Evolutionary conservation across 768 basidiomycete genomes (phyloP).

Genomic region (Gloeostereum incarnatum): DNA sequence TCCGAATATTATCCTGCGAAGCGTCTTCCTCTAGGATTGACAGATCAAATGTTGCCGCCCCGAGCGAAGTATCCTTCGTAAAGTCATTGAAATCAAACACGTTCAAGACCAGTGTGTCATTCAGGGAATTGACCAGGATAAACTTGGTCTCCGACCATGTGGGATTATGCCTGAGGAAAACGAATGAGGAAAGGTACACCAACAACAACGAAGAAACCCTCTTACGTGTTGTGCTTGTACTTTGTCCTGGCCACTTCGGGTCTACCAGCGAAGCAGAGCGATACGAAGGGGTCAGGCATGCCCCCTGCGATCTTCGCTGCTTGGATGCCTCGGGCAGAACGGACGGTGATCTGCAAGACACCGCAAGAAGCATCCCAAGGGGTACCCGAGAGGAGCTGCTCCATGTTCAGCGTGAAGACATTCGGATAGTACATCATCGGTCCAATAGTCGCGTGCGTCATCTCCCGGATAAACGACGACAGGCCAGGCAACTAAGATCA

Average conservation of each 20-base stretch:
- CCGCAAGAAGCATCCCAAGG: conserved; percentile 91
- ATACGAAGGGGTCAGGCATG: conserved; percentile 86
- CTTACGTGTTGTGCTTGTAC: conserved; percentile 66
- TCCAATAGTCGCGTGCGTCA: conserved; percentile 77
- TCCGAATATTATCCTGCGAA: conserved; percentile 59
- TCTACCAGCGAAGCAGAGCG: conserved; percentile 70
- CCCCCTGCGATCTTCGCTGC: conserved; percentile 90
- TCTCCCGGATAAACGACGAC: conserved; percentile 83
- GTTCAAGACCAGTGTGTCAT: conserved; percentile 64
- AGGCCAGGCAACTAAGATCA: conserved; percentile 71
- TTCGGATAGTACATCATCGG: conserved; percentile 99
- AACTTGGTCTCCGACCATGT: conserved; percentile 93
- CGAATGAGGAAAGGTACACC: no score
- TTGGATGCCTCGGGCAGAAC: conserved; percentile 76
- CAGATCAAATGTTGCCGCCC: conserved; percentile 71
- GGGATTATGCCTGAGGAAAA: conserved; percentile 66
- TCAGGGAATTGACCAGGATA: conserved; percentile 73
- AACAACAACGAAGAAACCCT: conserved; percentile 9
- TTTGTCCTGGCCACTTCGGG: conserved; percentile 78
- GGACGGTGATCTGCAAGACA: conserved; percentile 82
- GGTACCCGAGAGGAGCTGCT: conserved; percentile 87
- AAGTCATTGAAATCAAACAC: conserved; percentile 89
- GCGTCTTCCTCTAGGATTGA: conserved; percentile 67
- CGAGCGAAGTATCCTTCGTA: conserved; percentile 67
- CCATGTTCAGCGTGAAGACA: conserved; percentile 88